phyloP scores from a whole-genome alignment of 805 yeast genomes.

The Metschnikowia aberdeeniae region DNA sequence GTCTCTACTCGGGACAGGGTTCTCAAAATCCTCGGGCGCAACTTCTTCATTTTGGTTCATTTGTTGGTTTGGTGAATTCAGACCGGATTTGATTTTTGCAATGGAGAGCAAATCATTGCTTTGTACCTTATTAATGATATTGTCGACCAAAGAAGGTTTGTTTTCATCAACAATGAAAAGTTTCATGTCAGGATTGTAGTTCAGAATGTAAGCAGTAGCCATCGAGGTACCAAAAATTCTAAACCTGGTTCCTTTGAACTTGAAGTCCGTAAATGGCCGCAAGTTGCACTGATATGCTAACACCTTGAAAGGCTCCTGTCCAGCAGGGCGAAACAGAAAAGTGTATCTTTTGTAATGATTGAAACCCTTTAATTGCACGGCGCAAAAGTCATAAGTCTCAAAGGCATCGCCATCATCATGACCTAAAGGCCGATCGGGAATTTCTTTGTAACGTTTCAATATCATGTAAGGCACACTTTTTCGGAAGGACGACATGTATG shows the following conservation, averaged over 20 bases:
- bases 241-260: conserved; percentile 33
- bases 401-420: conserved; percentile 22
- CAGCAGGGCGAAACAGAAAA: conserved; percentile 24
- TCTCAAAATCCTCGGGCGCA: conserved; percentile 14
- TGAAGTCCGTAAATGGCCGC: conserved; percentile 39
- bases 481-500: conserved; percentile 34
- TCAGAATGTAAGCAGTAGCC: conserved; percentile 25
- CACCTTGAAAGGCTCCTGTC: conserved; percentile 22
- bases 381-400: conserved; percentile 34
- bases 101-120: not conserved
- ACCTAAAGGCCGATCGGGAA: conserved; percentile 22
- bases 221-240: conserved; percentile 36
- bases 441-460: conserved; percentile 29
- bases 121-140: conserved; percentile 25
- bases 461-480: conserved; percentile 33
- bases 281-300: conserved; percentile 32
- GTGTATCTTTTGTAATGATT: conserved; percentile 26
- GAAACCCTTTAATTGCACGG: conserved; percentile 27
- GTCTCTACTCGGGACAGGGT: conserved; percentile 30
- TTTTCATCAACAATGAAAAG: conserved; percentile 31
- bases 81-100: not conserved
- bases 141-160: conserved; percentile 35
- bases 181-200: conserved; percentile 31
- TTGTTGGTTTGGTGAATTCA: not conserved
- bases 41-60: not conserved